A percentile compares a stretch with the other conserved stretches of the same genome.
These are phyloP conservation scores for Iris pallida DNA, from an alignment of 116 monocot genomes.

Conservation along the genomic window DNA sequence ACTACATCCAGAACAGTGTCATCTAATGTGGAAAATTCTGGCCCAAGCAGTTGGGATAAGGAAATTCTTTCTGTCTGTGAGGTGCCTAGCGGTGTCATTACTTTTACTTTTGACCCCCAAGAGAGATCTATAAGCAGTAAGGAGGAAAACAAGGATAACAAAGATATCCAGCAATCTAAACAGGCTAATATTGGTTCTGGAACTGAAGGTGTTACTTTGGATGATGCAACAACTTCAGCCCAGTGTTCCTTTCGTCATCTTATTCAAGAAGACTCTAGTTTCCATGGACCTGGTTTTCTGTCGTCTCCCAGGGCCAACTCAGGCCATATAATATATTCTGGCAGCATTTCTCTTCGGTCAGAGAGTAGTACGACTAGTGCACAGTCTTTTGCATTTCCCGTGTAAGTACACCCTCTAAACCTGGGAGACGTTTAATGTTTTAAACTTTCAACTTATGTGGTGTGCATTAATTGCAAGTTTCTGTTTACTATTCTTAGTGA, in stretches of 20 bases:
- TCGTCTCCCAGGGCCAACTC: constrained; percentile 38
- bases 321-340: constrained; percentile 36
- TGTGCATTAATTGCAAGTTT: too few species aligned
- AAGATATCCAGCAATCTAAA: constrained; percentile 11
- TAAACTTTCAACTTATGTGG: not conserved
- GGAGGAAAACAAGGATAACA: constrained; percentile 9
- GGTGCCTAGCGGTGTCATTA: constrained; percentile 14
- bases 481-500: too few species aligned
- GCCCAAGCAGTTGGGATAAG: too few species aligned
- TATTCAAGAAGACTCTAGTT: constrained; percentile 26
- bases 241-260: constrained; percentile 25
- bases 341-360: constrained; percentile 22
- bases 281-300: constrained; percentile 25
- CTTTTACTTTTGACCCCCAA: constrained; percentile 20
- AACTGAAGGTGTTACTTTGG: constrained; percentile 9
- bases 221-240: constrained; percentile 17
- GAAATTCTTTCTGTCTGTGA: not conserved
- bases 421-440: not conserved
- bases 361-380: constrained; percentile 23
- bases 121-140: not conserved
- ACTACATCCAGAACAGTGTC: too few species aligned
- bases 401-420: constrained; percentile 12
- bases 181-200: not conserved
- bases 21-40: too few species aligned
- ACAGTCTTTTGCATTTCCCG: constrained; percentile 27